phyloP scores from a whole-genome alignment of 169 alveolate species.

The Neospora caninum region DNA sequence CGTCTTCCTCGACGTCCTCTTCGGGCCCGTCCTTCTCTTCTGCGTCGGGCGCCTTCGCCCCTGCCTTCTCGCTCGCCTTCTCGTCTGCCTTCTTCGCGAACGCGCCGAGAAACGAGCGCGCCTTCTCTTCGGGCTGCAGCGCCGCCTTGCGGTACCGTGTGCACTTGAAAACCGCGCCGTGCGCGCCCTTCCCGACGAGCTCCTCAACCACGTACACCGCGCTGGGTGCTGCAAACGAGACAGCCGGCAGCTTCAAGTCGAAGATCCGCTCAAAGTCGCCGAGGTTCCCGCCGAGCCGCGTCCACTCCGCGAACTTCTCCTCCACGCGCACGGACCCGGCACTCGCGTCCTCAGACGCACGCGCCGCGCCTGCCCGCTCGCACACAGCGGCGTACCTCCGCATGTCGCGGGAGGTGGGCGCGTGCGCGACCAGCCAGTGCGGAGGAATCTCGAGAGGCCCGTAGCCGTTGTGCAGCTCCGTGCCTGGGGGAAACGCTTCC shows the following conservation, averaged over 20 bases:
- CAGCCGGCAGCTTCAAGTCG: not conserved
- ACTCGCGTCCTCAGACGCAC: not conserved
- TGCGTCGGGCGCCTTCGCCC: not conserved
- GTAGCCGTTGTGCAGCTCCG: slow-evolving; percentile 60
- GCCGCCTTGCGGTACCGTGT: slow-evolving; percentile 43
- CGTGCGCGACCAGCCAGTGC: slow-evolving; percentile 32
- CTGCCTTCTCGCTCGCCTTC: slow-evolving; percentile 1
- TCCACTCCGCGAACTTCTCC: not conserved
- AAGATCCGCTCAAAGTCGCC: not conserved
- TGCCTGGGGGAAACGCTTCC: slow-evolving; percentile 21
- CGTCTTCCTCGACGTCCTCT: slow-evolving; percentile 26
- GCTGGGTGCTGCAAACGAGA: slow-evolving; percentile 30
- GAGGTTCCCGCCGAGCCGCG: not conserved
- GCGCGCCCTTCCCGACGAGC: slow-evolving; percentile 64
- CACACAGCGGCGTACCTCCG: not conserved
- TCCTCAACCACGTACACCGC: slow-evolving; percentile 41
- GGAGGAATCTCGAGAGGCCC: slow-evolving; percentile 45
- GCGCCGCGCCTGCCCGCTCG: not conserved
- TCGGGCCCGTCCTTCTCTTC: slow-evolving; percentile 5
- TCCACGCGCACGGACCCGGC: not conserved
- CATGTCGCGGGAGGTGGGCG: not conserved
- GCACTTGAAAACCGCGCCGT: slow-evolving; percentile 57
- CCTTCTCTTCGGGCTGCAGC: not conserved
- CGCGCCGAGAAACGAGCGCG: not conserved
- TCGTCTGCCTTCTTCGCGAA: not conserved